Conservation (phyloP, 2,329 filamentous ascomycete genomes). For the Colletotrichum orbiculare region DNA sequence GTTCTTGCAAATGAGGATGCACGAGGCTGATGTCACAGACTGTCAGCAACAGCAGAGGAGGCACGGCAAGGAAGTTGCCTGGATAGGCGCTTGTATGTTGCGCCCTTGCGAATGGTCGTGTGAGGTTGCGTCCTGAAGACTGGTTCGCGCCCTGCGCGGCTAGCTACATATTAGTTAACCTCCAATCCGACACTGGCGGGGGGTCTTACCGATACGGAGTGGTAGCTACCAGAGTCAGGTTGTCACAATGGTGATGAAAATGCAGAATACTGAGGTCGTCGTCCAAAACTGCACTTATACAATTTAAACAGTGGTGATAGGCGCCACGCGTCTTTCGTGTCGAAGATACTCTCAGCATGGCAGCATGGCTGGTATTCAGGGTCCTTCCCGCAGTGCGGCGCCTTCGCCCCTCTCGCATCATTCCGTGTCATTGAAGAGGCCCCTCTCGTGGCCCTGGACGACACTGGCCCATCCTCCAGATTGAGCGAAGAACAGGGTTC, state of each 20-base stretch:
- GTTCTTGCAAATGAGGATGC: conserved; percentile 3
- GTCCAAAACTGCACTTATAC: too few relatives aligned
- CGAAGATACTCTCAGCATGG: neutral
- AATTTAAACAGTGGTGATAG: too few relatives aligned
- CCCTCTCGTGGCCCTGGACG: conserved; percentile 7
- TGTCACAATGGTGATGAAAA: too few relatives aligned
- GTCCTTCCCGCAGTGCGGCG: conserved; percentile 18
- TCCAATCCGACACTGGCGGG: too few relatives aligned
- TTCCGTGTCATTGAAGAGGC: conserved; percentile 20
- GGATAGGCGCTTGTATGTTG: conserved; percentile 9
- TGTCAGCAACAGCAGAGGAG: conserved; percentile 1
- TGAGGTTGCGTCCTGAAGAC: conserved; percentile 6
- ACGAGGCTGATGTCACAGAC: neutral
- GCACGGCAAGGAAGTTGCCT: conserved; percentile 5
- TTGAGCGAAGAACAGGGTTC: conserved; percentile 26
- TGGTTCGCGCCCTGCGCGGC: neutral
- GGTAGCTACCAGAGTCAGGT: too few relatives aligned
- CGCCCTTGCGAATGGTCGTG: conserved; percentile 14
- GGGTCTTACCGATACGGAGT: too few relatives aligned
- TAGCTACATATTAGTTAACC: neutral
- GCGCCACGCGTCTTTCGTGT: too few relatives aligned
- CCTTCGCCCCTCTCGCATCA: conserved; percentile 24
- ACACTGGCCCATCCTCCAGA: conserved; percentile 16
- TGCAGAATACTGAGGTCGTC: too few relatives aligned
- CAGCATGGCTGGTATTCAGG: conserved; percentile 15